A percentile compares a stretch with the other conserved stretches of the same genome.
These are phyloP conservation scores for Penicillium sp. DNA, from an alignment of 2,329 filamentous ascomycete genomes.

Conservation along the genomic window DNA sequence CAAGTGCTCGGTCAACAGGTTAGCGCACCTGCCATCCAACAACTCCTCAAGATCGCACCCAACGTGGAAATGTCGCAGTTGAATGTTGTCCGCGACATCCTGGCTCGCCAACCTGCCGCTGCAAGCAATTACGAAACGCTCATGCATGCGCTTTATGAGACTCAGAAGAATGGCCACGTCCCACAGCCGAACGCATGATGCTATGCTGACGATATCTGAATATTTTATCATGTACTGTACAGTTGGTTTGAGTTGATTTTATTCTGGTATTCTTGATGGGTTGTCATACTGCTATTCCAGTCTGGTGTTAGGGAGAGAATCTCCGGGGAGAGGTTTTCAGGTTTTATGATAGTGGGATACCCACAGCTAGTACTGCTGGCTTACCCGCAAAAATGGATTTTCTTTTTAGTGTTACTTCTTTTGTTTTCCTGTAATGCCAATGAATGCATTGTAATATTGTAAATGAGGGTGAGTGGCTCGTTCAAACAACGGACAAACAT, in stretches of 20 bases:
- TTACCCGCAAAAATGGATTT: conserved; percentile 5
- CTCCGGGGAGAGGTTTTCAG: conserved; percentile 7
- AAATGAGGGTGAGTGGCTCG: too few species aligned
- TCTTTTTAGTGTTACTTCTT: not conserved
- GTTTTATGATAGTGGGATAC: conserved; percentile 19
- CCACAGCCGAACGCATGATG: conserved; percentile 20
- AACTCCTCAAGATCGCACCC: conserved; percentile 67
- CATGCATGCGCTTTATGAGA: conserved; percentile 42
- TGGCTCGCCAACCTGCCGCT: conserved; percentile 64
- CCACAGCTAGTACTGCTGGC: conserved; percentile 4
- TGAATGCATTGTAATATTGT: too few species aligned
- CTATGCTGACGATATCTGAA: conserved; percentile 4
- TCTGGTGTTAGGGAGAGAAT: conserved; percentile 13
- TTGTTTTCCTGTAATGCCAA: not conserved
- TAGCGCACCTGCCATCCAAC: conserved; percentile 63
- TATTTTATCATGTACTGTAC: conserved; percentile 17
- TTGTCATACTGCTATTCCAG: not conserved
- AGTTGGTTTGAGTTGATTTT: conserved; percentile 12
- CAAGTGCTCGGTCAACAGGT: conserved; percentile 65
- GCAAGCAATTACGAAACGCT: conserved; percentile 55
- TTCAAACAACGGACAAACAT: too few species aligned
- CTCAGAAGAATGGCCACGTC: conserved; percentile 33
- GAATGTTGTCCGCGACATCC: conserved; percentile 67
- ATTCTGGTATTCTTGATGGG: not conserved
- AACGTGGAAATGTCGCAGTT: conserved; percentile 71